phyloP scores from a whole-genome alignment of 305 asterid genomes.

The Plantago lanceolata region DNA sequence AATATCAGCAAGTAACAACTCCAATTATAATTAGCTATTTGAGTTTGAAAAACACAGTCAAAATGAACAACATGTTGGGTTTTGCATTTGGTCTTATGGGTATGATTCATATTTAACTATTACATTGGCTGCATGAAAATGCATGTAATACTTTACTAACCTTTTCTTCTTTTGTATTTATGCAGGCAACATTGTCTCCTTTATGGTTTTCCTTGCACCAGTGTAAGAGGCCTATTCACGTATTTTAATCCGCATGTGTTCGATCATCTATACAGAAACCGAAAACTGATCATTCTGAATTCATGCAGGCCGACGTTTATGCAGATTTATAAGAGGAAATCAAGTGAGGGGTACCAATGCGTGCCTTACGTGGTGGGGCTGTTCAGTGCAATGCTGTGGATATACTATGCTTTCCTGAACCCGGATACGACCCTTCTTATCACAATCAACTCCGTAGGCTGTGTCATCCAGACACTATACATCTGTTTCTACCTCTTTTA shows the following conservation, averaged over 20 bases:
- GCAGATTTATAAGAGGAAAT: conserved; percentile 44
- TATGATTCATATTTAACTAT: conserved; percentile 17
- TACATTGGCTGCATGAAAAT: conserved; percentile 3
- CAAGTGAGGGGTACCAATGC: conserved; percentile 49
- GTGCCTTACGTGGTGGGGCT: conserved; percentile 49
- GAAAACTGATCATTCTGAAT: not conserved
- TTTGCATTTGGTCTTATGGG: conserved; percentile 62
- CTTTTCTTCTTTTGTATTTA: conserved; percentile 1
- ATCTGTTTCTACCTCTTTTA: conserved; percentile 41
- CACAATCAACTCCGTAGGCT: conserved; percentile 54
- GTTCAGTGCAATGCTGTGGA: conserved; percentile 55
- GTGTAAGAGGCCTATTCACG: conserved; percentile 35
- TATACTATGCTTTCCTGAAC: conserved; percentile 49
- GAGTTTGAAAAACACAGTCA: not conserved
- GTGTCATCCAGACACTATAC: conserved; percentile 38
- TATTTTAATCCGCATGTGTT: not conserved
- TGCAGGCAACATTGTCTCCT: conserved; percentile 66
- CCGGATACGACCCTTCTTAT: conserved; percentile 49
- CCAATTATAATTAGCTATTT: not conserved
- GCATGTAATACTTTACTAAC: not conserved
- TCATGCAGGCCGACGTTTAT: conserved; percentile 47
- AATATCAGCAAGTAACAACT: not conserved
- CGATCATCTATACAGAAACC: not conserved
- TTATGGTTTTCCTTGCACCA: conserved; percentile 77
- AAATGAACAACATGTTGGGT: conserved; percentile 41